A percentile compares a stretch with the other conserved stretches of the same genome.
Conservation (phyloP, 129 eudicot genomes). For the Escallonia rubra region DNA sequence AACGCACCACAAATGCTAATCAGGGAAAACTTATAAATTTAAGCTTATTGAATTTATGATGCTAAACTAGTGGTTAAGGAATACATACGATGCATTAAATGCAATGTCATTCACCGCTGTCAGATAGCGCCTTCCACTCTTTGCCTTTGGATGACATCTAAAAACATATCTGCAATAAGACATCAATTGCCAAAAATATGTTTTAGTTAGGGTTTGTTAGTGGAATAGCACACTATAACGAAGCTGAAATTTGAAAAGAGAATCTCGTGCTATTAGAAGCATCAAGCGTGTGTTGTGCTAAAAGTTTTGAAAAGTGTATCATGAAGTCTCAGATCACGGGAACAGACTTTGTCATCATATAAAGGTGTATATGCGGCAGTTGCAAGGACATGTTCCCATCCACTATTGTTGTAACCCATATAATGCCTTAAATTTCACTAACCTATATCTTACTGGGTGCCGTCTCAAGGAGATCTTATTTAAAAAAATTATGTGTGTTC, state of each 20-base stretch:
- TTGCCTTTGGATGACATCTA: conserved; percentile 75
- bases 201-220: not conserved
- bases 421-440: no score
- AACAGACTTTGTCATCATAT: no score
- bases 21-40: conserved; percentile 13
- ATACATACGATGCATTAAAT: conserved; percentile 83
- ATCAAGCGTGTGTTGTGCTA: conserved; percentile 5
- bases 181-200: conserved; percentile 2
- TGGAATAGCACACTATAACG: not conserved
- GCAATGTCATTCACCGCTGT: conserved; percentile 89
- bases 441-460: no score
- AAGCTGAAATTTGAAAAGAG: conserved; percentile 5
- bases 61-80: conserved; percentile 10
- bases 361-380: no score
- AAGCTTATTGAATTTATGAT: conserved; percentile 7
- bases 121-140: conserved; percentile 46
- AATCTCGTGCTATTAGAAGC: no score
- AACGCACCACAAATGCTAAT: conserved; percentile 50
- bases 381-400: no score
- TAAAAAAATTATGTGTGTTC: no score
- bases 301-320: conserved; percentile 3
- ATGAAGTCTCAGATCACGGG: not conserved
- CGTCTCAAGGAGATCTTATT: no score
- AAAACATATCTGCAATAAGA: conserved; percentile 60
- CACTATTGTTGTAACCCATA: no score